A percentile compares a stretch with the other conserved stretches of the same genome.
These are phyloP conservation scores for Fraxinus americana DNA, from an alignment of 257 asterid genomes.

Conservation along the genomic window DNA sequence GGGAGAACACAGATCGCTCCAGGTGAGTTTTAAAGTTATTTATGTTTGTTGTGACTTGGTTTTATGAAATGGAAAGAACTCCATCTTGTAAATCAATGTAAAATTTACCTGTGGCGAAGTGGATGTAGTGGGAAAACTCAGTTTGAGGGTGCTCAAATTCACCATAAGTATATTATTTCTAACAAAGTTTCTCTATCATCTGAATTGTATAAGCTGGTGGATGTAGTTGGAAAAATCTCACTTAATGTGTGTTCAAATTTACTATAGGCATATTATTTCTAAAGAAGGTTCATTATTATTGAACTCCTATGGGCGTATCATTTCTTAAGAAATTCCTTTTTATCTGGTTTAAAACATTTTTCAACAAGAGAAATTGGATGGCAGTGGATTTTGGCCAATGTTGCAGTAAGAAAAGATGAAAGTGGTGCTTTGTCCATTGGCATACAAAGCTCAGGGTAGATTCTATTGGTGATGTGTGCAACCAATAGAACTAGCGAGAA, in stretches of 20 bases:
- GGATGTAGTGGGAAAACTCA: background rate
- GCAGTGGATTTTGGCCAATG: background rate
- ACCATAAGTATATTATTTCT: background rate
- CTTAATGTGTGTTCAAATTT: background rate
- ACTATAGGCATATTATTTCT: background rate
- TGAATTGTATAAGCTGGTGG: background rate
- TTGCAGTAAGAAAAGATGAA: background rate
- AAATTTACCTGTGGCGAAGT: background rate
- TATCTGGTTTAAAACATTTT: background rate
- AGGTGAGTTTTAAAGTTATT: slow-evolving; percentile 52
- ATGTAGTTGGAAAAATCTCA: background rate
- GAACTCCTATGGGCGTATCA: background rate
- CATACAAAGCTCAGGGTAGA: background rate
- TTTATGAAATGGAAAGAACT: background rate
- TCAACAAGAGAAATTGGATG: background rate
- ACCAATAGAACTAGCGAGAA: background rate
- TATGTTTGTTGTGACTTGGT: slow-evolving; percentile 6
- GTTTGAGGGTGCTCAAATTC: background rate
- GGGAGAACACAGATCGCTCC: slow-evolving; percentile 99
- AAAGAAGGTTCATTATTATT: background rate
- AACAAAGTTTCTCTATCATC: background rate
- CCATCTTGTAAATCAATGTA: no score
- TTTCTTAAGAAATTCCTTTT: background rate
- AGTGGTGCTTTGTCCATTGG: background rate
- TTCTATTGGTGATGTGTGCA: background rate